Conservation (phyloP, 2,329 filamentous ascomycete species). For the Aspergillus vadensis region DNA sequence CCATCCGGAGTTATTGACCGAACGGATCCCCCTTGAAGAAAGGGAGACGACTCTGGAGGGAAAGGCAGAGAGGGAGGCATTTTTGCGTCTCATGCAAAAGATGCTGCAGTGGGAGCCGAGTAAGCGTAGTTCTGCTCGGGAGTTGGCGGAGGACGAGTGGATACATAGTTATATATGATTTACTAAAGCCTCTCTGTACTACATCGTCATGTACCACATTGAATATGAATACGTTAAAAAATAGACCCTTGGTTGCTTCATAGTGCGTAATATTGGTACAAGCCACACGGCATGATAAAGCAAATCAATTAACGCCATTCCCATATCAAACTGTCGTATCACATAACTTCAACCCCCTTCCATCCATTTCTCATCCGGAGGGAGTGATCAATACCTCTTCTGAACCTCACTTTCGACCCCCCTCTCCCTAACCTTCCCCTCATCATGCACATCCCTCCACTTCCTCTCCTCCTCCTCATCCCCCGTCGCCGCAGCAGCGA, state of each 20-base stretch:
- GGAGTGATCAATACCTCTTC: slow-evolving; percentile 51
- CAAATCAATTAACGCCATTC: too few relatives aligned
- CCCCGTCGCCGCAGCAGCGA: slow-evolving; percentile 72
- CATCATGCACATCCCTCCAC: slow-evolving; percentile 71
- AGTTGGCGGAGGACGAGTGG: slow-evolving; percentile 34
- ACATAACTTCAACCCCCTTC: too few relatives aligned
- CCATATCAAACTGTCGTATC: too few relatives aligned
- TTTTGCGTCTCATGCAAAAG: slow-evolving; percentile 38
- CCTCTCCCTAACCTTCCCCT: slow-evolving; percentile 80
- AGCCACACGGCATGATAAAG: too few relatives aligned
- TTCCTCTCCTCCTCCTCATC: slow-evolving; percentile 65
- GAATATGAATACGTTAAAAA: too few relatives aligned
- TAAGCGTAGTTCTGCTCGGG: slow-evolving; percentile 34
- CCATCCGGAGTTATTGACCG: slow-evolving; percentile 23
- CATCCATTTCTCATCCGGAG: too few relatives aligned
- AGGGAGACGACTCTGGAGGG: slow-evolving; percentile 43
- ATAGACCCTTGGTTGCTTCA: too few relatives aligned
- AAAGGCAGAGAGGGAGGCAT: slow-evolving; percentile 29
- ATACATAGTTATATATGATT: slow-evolving; percentile 11
- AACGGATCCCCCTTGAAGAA: slow-evolving; percentile 35
- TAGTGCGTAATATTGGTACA: too few relatives aligned
- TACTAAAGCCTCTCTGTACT: too few relatives aligned
- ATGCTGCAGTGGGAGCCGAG: slow-evolving; percentile 42
- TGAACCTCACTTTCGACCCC: slow-evolving; percentile 79
- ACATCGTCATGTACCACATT: too few relatives aligned